These are phyloP conservation scores for Colletotrichum karsti DNA, from an alignment of 2,329 filamentous ascomycete genomes.

Conservation along the genomic window DNA sequence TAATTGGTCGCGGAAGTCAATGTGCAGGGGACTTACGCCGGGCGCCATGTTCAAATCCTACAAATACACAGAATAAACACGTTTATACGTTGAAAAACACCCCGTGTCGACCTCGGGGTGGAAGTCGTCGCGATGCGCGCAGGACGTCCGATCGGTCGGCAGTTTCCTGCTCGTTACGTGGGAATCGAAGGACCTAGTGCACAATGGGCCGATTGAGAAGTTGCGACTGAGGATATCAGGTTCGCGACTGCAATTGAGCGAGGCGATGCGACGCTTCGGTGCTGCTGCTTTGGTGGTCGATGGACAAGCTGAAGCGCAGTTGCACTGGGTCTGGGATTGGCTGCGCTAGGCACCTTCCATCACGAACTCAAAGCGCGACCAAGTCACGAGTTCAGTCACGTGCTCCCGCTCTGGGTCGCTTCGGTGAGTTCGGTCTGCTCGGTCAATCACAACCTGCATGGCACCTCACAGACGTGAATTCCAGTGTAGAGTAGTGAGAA, in stretches of 20 bases:
- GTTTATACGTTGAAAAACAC: neutral
- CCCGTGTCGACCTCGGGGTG: too few relatives aligned
- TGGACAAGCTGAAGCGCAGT: constrained; percentile 1
- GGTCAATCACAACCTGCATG: too few relatives aligned
- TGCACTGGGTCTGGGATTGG: constrained; percentile 5
- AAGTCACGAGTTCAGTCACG: neutral
- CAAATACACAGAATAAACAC: neutral
- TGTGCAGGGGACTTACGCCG: constrained; percentile 38
- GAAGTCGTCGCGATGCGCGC: constrained; percentile 1
- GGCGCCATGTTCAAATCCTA: constrained; percentile 44
- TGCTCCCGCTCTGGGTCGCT: neutral
- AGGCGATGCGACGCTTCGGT: neutral
- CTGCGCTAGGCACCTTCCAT: constrained; percentile 10
- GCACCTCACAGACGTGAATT: too few relatives aligned
- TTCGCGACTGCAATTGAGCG: neutral
- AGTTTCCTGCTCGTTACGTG: neutral
- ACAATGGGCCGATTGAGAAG: neutral
- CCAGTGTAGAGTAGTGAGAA: too few relatives aligned
- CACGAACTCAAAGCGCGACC: neutral
- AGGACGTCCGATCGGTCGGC: neutral
- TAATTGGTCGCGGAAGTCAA: neutral
- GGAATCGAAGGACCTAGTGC: neutral
- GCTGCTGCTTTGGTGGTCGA: neutral
- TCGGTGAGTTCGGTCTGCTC: neutral
- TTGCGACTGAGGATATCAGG: neutral